Percentiles rank a stretch among this genome's conserved stretches.
These are phyloP conservation scores for Vachellia pachyceras DNA, from an alignment of 306 rosid species.

Conservation along the genomic window DNA sequence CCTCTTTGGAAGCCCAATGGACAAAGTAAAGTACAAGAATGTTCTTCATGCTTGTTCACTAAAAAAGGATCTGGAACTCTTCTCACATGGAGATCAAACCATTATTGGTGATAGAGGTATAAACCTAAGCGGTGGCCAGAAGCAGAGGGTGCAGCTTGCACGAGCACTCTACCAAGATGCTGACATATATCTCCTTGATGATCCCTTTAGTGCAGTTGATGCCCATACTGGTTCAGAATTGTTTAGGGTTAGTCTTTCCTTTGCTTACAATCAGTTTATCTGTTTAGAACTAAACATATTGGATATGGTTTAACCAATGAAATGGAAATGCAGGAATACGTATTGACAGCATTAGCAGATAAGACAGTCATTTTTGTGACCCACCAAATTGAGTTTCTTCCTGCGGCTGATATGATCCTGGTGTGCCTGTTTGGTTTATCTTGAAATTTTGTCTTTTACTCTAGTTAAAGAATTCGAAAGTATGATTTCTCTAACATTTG, in stretches of 20 bases:
- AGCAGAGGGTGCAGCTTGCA: conserved; percentile 99
- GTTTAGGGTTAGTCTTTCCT: conserved; percentile 51
- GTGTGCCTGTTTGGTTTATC: conserved; percentile 50
- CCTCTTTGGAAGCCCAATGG: conserved; percentile 92
- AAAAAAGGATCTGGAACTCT: conserved; percentile 88
- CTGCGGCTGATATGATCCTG: conserved; percentile 91
- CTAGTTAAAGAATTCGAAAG: background rate
- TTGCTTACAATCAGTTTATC: background rate
- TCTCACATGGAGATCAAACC: conserved; percentile 96
- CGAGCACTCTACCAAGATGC: conserved; percentile 99
- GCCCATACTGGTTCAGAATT: conserved; percentile 96
- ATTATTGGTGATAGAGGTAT: conserved; percentile 98
- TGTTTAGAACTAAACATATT: conserved; percentile 4
- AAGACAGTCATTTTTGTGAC: conserved; percentile 95
- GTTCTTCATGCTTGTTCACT: conserved; percentile 96
- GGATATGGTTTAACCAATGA: conserved; percentile 42
- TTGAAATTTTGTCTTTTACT: conserved; percentile 66
- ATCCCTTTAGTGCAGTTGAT: conserved; percentile 99
- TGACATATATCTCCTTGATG: conserved; percentile 95
- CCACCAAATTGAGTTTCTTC: conserved; percentile 99
- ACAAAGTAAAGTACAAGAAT: conserved; percentile 94
- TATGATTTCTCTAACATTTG: too few relatives aligned
- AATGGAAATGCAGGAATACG: conserved; percentile 81
- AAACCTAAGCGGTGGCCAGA: conserved; percentile 99
- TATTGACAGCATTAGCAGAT: conserved; percentile 81